A percentile compares a stretch with the other conserved stretches of the same genome.
Conservation (phyloP, 805 yeast genomes). For the Priceomyces fermenticarens region DNA sequence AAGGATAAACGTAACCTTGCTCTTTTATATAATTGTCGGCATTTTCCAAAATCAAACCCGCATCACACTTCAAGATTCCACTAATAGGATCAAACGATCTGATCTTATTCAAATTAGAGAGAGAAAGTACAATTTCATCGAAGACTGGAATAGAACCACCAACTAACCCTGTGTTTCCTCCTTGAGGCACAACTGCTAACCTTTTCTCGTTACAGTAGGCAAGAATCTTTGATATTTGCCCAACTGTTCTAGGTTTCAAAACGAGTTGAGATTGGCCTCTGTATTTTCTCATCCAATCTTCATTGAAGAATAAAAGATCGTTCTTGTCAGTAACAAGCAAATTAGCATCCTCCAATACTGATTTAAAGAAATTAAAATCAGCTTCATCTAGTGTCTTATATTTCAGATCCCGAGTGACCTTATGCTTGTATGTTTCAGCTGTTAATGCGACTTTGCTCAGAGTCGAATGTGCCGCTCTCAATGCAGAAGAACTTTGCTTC, state of each 20-base stretch:
- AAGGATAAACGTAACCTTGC: slow-evolving; percentile 85
- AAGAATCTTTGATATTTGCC: slow-evolving; percentile 73
- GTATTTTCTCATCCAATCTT: slow-evolving; percentile 94
- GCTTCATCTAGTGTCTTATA: slow-evolving; percentile 51
- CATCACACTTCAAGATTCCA: slow-evolving; percentile 85
- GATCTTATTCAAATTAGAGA: slow-evolving; percentile 69
- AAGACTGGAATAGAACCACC: slow-evolving; percentile 93
- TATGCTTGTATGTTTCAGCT: slow-evolving; percentile 62
- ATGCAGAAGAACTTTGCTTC: too few species aligned
- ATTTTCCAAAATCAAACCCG: slow-evolving; percentile 83
- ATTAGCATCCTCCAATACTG: slow-evolving; percentile 51
- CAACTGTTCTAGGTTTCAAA: slow-evolving; percentile 76
- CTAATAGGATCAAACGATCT: slow-evolving; percentile 78
- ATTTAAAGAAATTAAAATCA: slow-evolving; percentile 61
- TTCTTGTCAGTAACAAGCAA: slow-evolving; percentile 53
- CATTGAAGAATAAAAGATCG: slow-evolving; percentile 71
- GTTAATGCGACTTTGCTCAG: slow-evolving; percentile 49
- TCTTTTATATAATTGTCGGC: slow-evolving; percentile 80
- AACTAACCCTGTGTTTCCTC: slow-evolving; percentile 94
- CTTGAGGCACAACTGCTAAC: slow-evolving; percentile 91
- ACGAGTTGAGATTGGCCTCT: slow-evolving; percentile 82
- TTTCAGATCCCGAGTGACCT: slow-evolving; percentile 47
- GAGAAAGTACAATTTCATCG: slow-evolving; percentile 79
- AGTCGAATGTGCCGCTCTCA: not conserved
- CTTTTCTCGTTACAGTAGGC: slow-evolving; percentile 74